phyloP scores from a whole-genome alignment of 1,284 basidiomycete genomes.

The Stereum hirsutum region DNA sequence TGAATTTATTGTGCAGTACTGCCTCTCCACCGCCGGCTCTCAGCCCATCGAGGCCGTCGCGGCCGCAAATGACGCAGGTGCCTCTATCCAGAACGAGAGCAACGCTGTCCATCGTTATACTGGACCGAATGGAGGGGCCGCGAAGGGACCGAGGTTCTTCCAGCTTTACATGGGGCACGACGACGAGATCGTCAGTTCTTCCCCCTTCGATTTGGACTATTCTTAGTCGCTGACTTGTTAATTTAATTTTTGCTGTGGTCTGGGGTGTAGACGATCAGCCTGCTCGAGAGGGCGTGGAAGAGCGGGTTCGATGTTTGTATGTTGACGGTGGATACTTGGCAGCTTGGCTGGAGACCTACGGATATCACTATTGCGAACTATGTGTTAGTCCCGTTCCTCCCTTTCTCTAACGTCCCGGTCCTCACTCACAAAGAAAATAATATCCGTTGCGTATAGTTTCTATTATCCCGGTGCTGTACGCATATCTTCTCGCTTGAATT shows the following conservation, averaged over 20 bases:
- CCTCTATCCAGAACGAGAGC: constrained; percentile 27
- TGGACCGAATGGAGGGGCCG: constrained; percentile 26
- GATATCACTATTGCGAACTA: constrained; percentile 47
- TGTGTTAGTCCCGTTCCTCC: constrained; percentile 18
- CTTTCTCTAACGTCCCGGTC: neutral
- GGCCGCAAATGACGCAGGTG: constrained; percentile 33
- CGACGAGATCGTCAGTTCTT: constrained; percentile 32
- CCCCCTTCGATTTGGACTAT: no score
- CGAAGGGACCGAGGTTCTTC: constrained; percentile 41
- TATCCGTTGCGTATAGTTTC: constrained; percentile 20
- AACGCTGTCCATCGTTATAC: constrained; percentile 25
- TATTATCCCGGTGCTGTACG: constrained; percentile 27
- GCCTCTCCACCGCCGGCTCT: constrained; percentile 46
- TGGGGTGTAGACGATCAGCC: constrained; percentile 28
- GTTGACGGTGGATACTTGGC: constrained; percentile 52
- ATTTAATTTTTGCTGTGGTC: neutral
- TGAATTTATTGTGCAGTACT: constrained; percentile 25
- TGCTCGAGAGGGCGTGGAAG: constrained; percentile 39
- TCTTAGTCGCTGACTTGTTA: neutral
- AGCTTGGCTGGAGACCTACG: constrained; percentile 49
- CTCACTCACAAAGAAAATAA: neutral
- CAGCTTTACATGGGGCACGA: constrained; percentile 56
- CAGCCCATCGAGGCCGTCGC: constrained; percentile 47
- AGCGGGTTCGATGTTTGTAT: constrained; percentile 42
- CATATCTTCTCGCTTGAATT: neutral